Percentiles rank a stretch among this genome's conserved stretches.
phyloP scores from a whole-genome alignment of 31 red algal genomes.

The Porphyra umbilicalis region DNA sequence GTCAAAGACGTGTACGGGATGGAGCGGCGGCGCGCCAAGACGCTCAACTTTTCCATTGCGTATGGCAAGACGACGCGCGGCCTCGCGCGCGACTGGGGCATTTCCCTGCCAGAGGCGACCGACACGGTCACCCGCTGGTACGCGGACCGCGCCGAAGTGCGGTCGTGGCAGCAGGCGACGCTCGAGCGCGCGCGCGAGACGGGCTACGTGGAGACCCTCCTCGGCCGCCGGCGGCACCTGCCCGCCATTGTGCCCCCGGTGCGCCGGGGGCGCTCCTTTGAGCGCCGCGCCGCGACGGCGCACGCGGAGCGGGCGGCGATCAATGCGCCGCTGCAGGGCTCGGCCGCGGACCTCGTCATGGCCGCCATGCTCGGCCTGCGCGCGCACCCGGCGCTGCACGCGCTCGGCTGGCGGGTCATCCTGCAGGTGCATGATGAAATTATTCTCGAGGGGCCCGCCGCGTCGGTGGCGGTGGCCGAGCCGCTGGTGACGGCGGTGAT shows the following conservation, averaged over 20 bases:
- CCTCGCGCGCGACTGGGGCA: constrained; percentile 79
- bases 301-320: constrained; percentile 88
- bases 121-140: constrained; percentile 82
- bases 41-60: constrained; percentile 93
- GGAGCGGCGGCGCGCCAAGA: constrained; percentile 81
- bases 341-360: constrained; percentile 94
- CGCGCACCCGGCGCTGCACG: constrained; percentile 27
- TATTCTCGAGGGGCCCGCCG: constrained; percentile 86
- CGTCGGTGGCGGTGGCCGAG: constrained; percentile 50
- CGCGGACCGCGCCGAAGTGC: constrained; percentile 79
- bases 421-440: constrained; percentile 98
- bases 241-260: constrained; percentile 32
- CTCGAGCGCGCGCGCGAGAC: constrained; percentile 35
- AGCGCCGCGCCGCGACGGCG: neutral
- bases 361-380: constrained; percentile 77
- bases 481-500: constrained; percentile 57
- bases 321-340: constrained; percentile 90
- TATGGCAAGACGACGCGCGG: constrained; percentile 90
- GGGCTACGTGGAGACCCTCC: constrained; percentile 73
- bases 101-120: constrained; percentile 46
- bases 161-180: constrained; percentile 61
- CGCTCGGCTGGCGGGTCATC: constrained; percentile 80
- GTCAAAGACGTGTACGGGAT: constrained; percentile 77
- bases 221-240: constrained; percentile 73
- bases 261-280: neutral